Evolutionary conservation across 2,329 filamentous ascomycete species (phyloP).

Genomic region (Juglanconis sp.): DNA sequence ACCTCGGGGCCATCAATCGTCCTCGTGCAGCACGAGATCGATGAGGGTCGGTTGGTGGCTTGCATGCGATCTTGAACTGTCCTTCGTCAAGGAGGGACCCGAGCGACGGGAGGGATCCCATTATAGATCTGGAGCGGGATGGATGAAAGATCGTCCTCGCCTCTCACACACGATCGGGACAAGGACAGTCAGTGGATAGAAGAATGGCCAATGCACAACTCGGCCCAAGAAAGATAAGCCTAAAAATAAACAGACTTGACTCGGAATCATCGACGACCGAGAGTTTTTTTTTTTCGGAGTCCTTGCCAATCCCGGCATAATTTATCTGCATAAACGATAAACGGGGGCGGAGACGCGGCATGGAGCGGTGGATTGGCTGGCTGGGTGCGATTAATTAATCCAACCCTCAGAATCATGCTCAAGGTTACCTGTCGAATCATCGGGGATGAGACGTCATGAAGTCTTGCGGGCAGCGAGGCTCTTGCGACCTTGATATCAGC

Average conservation of each 20-base stretch:
- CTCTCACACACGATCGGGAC: no score
- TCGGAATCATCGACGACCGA: not conserved
- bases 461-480: not conserved
- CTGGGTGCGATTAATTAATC: not conserved
- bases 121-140: not conserved
- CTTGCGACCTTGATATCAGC: not conserved
- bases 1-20: not conserved
- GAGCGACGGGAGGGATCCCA: no score
- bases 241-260: not conserved
- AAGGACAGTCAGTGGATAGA: not conserved
- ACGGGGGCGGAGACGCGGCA: not conserved
- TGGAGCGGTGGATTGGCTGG: not conserved
- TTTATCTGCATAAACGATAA: not conserved
- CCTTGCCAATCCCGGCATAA: not conserved
- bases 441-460: not conserved
- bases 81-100: no score
- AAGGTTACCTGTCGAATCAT: not conserved
- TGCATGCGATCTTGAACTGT: no score
- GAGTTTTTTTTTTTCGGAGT: not conserved
- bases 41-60: not conserved
- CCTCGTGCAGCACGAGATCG: not conserved
- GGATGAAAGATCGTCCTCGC: not conserved
- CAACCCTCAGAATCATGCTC: not conserved
- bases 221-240: not conserved
- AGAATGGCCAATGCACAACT: not conserved